Conservation (phyloP, 805 yeast genomes). For the Myxozyma melibiosi region DNA sequence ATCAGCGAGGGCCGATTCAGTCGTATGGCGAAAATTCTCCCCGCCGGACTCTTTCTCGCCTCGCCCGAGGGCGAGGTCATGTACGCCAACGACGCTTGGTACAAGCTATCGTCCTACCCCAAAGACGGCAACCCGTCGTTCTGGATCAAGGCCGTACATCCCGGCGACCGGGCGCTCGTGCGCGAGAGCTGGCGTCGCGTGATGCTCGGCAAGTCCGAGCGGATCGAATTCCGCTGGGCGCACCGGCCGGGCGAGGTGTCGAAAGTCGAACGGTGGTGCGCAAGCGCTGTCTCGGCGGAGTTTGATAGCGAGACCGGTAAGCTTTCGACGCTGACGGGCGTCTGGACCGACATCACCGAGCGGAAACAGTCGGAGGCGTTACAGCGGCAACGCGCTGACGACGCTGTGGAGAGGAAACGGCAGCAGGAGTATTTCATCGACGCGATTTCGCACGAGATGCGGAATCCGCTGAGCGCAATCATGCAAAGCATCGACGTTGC, state of each 20-base stretch:
- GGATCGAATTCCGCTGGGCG: slow-evolving; percentile 32
- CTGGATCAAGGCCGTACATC: slow-evolving; percentile 34
- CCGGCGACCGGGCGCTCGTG: slow-evolving; percentile 29
- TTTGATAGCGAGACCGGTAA: slow-evolving; percentile 27
- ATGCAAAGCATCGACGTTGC: slow-evolving; percentile 79
- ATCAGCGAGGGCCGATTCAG: slow-evolving; percentile 33
- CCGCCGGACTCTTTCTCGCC: slow-evolving; percentile 33
- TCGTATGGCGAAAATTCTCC: slow-evolving; percentile 31
- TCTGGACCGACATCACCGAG: slow-evolving; percentile 33
- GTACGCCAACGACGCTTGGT: slow-evolving; percentile 34
- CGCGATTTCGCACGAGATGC: slow-evolving; percentile 87
- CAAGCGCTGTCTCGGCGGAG: slow-evolving; percentile 31
- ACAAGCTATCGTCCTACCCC: slow-evolving; percentile 22
- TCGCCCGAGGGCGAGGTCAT: slow-evolving; percentile 31
- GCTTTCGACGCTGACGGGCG: slow-evolving; percentile 24
- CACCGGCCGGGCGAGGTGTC: slow-evolving; percentile 17
- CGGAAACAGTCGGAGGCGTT: slow-evolving; percentile 32
- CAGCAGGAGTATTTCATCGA: slow-evolving; percentile 61
- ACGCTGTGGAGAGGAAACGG: slow-evolving; percentile 32
- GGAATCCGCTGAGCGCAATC: slow-evolving; percentile 95
- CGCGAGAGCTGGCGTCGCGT: slow-evolving; percentile 31
- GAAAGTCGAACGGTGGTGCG: slow-evolving; percentile 32
- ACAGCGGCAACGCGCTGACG: slow-evolving; percentile 33
- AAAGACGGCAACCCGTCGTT: slow-evolving; percentile 27
- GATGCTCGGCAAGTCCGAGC: slow-evolving; percentile 29